phyloP scores from a whole-genome alignment of 192 early-diverging fungal genomes.

The Linderina pennispora region DNA sequence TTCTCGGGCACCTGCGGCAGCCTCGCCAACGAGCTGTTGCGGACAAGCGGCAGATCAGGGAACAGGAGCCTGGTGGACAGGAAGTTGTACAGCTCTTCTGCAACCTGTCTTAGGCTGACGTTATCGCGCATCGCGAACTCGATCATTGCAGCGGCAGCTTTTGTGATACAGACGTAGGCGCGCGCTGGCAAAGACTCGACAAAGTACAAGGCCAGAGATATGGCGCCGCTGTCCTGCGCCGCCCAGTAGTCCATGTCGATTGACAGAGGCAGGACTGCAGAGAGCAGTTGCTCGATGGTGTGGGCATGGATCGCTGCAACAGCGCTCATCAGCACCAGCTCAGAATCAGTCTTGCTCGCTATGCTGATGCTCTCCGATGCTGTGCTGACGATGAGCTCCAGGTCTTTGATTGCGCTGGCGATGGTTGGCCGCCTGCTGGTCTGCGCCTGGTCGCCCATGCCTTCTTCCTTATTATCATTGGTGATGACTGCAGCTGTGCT shows the following conservation, averaged over 20 bases:
- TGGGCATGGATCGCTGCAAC: conserved; percentile 51
- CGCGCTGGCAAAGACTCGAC: conserved; percentile 30
- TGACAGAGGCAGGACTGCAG: conserved; percentile 53
- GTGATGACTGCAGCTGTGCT: neutral
- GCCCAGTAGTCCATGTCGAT: conserved; percentile 65
- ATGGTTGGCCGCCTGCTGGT: no score
- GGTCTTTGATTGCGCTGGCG: conserved; percentile 7
- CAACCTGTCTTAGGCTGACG: no score
- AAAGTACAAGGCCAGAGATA: conserved; percentile 27
- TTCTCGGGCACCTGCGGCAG: conserved; percentile 14
- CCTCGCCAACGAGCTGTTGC: conserved; percentile 9
- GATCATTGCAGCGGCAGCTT: neutral
- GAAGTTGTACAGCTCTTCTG: neutral
- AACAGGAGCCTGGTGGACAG: conserved; percentile 8
- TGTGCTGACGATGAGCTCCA: conserved; percentile 8
- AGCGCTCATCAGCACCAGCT: conserved; percentile 20
- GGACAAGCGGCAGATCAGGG: conserved; percentile 3
- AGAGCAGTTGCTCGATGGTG: conserved; percentile 50
- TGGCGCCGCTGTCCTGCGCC: conserved; percentile 38
- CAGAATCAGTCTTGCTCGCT: neutral
- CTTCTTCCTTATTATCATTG: no score
- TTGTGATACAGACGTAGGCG: conserved; percentile 7
- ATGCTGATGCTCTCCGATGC: neutral
- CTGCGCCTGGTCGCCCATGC: no score
- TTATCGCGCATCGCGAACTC: neutral